Percentiles rank a stretch among this genome's conserved stretches.
These are phyloP conservation scores for Zopfia rhizophila DNA, from an alignment of 2,329 filamentous ascomycete genomes.

Conservation along the genomic window DNA sequence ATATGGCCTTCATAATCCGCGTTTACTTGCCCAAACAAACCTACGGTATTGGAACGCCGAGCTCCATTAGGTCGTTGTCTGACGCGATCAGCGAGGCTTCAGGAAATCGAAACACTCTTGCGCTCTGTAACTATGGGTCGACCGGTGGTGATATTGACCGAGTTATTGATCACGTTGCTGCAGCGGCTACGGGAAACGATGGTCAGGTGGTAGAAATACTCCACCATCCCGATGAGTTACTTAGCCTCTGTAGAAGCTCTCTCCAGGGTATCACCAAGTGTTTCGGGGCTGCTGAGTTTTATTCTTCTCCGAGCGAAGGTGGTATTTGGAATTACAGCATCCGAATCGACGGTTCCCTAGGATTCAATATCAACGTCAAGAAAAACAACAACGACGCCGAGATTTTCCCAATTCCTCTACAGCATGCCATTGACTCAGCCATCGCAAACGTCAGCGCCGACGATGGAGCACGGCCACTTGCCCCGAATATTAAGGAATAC, in stretches of 20 bases:
- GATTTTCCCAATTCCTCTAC: slow-evolving; percentile 78
- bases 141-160: slow-evolving; percentile 74
- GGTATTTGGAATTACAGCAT: slow-evolving; percentile 86
- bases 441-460: slow-evolving; percentile 69
- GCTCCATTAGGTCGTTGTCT: slow-evolving; percentile 68
- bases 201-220: slow-evolving; percentile 66
- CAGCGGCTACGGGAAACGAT: slow-evolving; percentile 61
- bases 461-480: slow-evolving; percentile 57
- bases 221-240: slow-evolving; percentile 63
- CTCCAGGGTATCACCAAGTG: slow-evolving; percentile 71
- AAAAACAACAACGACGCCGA: slow-evolving; percentile 74
- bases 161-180: slow-evolving; percentile 72
- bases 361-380: slow-evolving; percentile 70
- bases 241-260: slow-evolving; percentile 66
- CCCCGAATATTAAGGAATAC: slow-evolving; percentile 66
- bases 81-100: slow-evolving; percentile 68
- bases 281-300: slow-evolving; percentile 79
- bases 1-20: slow-evolving; percentile 62
- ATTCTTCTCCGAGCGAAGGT: slow-evolving; percentile 75
- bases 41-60: slow-evolving; percentile 74
- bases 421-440: slow-evolving; percentile 77
- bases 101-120: slow-evolving; percentile 71
- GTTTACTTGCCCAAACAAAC: slow-evolving; percentile 77
- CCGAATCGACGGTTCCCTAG: slow-evolving; percentile 75
- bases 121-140: slow-evolving; percentile 77